Base-by-base conservation (phyloP, 495 filamentous ascomycete species). In the Penicillium herquei region DNA sequence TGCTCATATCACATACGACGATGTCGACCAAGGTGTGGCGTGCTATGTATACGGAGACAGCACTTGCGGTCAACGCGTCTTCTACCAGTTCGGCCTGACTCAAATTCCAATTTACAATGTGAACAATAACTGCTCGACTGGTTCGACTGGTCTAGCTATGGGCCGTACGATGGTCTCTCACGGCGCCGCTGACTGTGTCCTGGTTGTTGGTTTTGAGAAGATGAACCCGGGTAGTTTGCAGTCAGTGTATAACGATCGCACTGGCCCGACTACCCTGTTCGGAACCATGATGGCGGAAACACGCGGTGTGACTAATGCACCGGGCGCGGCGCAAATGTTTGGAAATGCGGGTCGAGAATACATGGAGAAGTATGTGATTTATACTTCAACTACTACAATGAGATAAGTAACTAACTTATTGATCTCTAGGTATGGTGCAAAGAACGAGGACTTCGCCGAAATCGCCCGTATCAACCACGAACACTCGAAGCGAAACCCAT, bases 1-100 rank as follows among this genome's bases (percentile, higher is more conserved):
- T 69, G 94, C 94, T 0, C 84, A 94, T 39, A 90, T 98, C 78
- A 92, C 84, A 71, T 98, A 97, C 78, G 93, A 98, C 70, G 91
- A 97, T 49, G 91, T 98, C 47, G 91, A 96, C 57, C 90, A 92
- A 59, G 94, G 91, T 16, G 83, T 98, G n/a, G 94, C 93, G 1
- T 98, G 94, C 78, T 97, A 96, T 71, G 93, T 91, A 76, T 98
- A 96, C 67, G 94, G 91, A 62, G 94, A 98, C 75, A 90, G 85
- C 49, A 96, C 94, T 44, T 93, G 89, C 64, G 94, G 94, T 26
- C 94, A 98, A 80, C 86, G 94, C 45, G 92, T 97, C 58, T 97
- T 98, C 78, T 98, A 98, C 72, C 94, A 98, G 75, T 96, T 98
- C 70, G 94, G 94, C 71, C 91, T 98, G 84, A 97, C 91, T 33